A percentile compares a stretch with the other conserved stretches of the same genome.
phyloP scores from a whole-genome alignment of 2,329 filamentous ascomycete species.

The Botrytis tulipae region DNA sequence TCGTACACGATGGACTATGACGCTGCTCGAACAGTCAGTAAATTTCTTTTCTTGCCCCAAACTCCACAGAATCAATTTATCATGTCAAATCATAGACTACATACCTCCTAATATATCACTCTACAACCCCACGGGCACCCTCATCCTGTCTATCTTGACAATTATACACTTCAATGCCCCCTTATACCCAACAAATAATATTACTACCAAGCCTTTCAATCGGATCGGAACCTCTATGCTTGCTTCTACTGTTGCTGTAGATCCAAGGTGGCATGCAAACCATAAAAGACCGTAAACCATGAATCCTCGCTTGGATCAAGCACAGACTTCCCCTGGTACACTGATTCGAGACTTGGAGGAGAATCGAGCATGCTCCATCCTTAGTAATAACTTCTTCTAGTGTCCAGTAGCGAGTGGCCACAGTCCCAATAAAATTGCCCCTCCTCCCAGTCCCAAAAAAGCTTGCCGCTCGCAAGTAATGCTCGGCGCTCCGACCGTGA shows the following conservation, averaged over 20 bases:
- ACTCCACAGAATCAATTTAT: neutral
- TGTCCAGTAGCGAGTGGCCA: neutral
- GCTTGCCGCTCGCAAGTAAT: neutral
- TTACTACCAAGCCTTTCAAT: conserved; percentile 86
- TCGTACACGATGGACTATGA: neutral
- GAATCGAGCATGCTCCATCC: neutral
- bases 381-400: neutral
- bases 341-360: neutral
- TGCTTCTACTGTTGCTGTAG: conserved; percentile 68
- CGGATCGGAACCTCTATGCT: conserved; percentile 90
- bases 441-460: neutral
- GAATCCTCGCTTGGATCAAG: neutral
- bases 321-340: neutral
- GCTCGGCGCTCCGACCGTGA: neutral
- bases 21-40: neutral
- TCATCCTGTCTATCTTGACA: neutral
- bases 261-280: neutral
- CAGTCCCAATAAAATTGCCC: neutral
- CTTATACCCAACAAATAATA: conserved; percentile 72
- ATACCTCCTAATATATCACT: neutral
- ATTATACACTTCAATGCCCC: neutral
- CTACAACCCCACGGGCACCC: neutral
- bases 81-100: neutral
- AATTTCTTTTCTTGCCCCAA: no score
- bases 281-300: neutral